phyloP scores from a whole-genome alignment of 2,329 filamentous ascomycete genomes.

The Sclerotinia glacialis region DNA sequence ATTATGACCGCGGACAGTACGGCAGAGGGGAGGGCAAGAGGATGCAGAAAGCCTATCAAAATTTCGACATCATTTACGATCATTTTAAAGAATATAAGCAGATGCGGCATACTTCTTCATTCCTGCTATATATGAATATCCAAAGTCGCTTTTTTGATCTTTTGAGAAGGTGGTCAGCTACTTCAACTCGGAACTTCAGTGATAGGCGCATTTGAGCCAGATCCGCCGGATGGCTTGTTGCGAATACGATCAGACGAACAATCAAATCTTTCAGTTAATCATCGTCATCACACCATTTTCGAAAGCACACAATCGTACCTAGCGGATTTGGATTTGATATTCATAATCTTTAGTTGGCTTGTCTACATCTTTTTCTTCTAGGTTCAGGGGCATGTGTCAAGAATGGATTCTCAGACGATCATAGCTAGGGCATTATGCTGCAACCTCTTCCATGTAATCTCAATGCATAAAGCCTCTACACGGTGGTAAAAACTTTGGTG shows the following conservation, averaged over 20 bases:
- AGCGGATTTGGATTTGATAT: conserved; percentile 10
- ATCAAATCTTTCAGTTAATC: neutral
- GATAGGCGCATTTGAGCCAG: neutral
- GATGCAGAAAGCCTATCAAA: neutral
- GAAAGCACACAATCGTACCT: conserved; percentile 1
- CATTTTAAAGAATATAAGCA: neutral
- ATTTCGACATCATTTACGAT: neutral
- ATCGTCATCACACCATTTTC: neutral
- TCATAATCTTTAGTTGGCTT: conserved; percentile 3
- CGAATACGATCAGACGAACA: conserved; percentile 5
- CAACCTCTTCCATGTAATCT: conserved; percentile 12
- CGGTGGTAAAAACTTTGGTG: neutral
- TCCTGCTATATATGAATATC: neutral
- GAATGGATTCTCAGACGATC: conserved; percentile 6
- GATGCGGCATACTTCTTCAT: conserved; percentile 1
- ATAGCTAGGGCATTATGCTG: conserved; percentile 1
- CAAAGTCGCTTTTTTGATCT: neutral
- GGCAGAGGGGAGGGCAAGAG: neutral
- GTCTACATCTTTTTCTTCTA: neutral
- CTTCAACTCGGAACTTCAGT: neutral
- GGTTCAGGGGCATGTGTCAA: neutral
- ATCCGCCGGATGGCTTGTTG: neutral
- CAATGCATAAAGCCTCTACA: conserved; percentile 6
- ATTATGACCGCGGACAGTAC: neutral
- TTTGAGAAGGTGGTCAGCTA: neutral